Conservation (phyloP, 257 asterid species). For the Nicotiana otophora region DNA sequence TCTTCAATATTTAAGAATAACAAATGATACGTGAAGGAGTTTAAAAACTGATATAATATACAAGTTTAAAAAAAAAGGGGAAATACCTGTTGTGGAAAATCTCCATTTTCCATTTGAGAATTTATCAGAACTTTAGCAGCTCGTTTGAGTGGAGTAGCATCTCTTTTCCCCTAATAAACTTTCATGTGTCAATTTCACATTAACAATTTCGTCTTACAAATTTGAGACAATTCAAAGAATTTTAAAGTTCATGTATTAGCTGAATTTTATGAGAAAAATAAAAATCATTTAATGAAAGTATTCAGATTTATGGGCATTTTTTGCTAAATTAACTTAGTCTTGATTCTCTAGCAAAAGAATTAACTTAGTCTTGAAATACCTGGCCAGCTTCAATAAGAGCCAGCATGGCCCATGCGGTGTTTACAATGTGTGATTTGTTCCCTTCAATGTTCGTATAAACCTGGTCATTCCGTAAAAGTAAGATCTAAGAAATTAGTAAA, state of each 20-base stretch:
- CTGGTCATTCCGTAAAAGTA: conserved; percentile 21
- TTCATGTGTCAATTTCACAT: neutral
- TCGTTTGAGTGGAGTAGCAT: conserved; percentile 49
- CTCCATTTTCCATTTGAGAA: conserved; percentile 67
- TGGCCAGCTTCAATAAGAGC: conserved; percentile 67
- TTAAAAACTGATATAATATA: too few species aligned
- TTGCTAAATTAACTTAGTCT: neutral
- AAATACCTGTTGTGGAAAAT: conserved; percentile 77
- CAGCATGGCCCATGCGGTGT: conserved; percentile 76
- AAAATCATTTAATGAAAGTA: neutral
- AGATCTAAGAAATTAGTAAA: neutral
- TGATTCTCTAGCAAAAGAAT: too few species aligned
- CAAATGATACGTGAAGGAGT: too few species aligned
- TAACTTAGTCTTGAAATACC: too few species aligned
- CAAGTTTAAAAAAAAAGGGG: neutral
- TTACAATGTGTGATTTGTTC: conserved; percentile 44
- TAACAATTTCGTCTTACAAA: neutral
- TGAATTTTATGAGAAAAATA: neutral
- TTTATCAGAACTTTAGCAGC: conserved; percentile 58
- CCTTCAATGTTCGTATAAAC: conserved; percentile 47
- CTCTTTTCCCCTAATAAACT: conserved; percentile 41
- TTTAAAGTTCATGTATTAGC: neutral
- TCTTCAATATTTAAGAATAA: neutral
- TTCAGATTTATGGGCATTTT: neutral
- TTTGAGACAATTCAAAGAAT: neutral